Base-by-base conservation (phyloP, 495 filamentous ascomycete genomes). In the Hypoxylon subgilvum region DNA sequence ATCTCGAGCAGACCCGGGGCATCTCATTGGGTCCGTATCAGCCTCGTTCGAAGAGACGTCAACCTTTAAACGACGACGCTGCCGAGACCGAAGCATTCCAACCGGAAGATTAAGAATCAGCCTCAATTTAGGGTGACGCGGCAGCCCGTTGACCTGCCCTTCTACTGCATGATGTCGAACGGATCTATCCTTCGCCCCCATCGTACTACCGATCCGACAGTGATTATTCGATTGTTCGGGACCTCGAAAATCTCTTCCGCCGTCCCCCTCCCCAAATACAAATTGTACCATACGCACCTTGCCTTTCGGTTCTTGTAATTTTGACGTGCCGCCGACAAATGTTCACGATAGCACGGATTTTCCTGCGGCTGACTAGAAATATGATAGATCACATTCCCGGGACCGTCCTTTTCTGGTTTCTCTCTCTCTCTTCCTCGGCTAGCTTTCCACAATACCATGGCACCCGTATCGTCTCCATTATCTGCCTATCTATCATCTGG, bases 91-190 rank as follows among this genome's bases (percentile, higher is more conserved):
- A n/a, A 31, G 54, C 25, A 59, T 44, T 54, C 61, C 45, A 58
- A 51, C 61, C 61, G 61, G 61, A 59, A 64, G 36, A 64, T 59
- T 64, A 40, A 46, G 49, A 59, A 64, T 64, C 61, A 64, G 61
- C 61, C 61, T 64, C 61, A 64, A 64, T 64, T 28, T 52, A 51
- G 51, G 49, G 60, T 63, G 49, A 59, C 54, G 61, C 44, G 39
- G 48, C 54, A 42, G 39, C 38, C 55, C 51, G 51, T 42, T 30
- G 18, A 36, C 31, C 40, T 63, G 44, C 54, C 45, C n/a, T n/a
- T n/a, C n/a, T n/a, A n/a, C n/a, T n/a, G 54, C 40, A 55, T 51
- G 61, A 59, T 64, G 54, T 51, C 50, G 50, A 59, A n/a, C 39
- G 44, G 39, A 38, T 51, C 25, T 30, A n/a, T 47, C 21, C 43